Evolutionary conservation across 78 protist species (phyloP).

Genomic region (Dictyostelium citrinum): DNA sequence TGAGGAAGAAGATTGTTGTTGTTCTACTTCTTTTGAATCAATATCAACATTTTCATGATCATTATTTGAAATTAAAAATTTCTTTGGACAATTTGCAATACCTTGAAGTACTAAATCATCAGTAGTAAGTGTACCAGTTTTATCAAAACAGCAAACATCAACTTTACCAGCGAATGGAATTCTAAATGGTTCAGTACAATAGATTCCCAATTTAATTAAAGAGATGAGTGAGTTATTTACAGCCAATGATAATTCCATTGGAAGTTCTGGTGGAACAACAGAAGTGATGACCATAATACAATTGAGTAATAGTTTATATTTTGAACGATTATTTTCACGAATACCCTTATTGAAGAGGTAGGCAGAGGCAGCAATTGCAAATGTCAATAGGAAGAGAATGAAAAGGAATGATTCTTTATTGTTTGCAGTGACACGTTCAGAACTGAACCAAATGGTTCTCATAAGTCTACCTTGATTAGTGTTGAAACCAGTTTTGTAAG

Average conservation of each 20-base stretch:
- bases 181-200: slow-evolving; percentile 99
- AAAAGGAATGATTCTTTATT: slow-evolving; percentile 90
- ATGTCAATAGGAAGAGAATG: slow-evolving; percentile 91
- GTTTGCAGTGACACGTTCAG: slow-evolving; percentile 90
- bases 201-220: slow-evolving; percentile 86
- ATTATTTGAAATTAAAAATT: not conserved
- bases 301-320: slow-evolving; percentile 91
- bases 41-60: not conserved
- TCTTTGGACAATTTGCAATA: slow-evolving; percentile 56
- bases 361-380: slow-evolving; percentile 92
- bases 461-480: slow-evolving; percentile 96
- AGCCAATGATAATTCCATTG: slow-evolving; percentile 98
- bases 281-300: slow-evolving; percentile 95
- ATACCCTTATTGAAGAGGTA: slow-evolving; percentile 87
- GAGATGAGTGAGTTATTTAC: slow-evolving; percentile 88
- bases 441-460: slow-evolving; percentile 93
- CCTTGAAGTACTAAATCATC: slow-evolving; percentile 92
- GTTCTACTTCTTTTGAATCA: no score
- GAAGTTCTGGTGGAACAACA: slow-evolving; percentile 99
- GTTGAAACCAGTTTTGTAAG: slow-evolving; percentile 93
- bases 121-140: slow-evolving; percentile 99
- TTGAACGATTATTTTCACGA: slow-evolving; percentile 43
- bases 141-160: slow-evolving; percentile 98
- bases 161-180: slow-evolving; percentile 98
- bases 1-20: not conserved